Conservation (phyloP, 805 yeast species). For the Suhomyces pyralidae region DNA sequence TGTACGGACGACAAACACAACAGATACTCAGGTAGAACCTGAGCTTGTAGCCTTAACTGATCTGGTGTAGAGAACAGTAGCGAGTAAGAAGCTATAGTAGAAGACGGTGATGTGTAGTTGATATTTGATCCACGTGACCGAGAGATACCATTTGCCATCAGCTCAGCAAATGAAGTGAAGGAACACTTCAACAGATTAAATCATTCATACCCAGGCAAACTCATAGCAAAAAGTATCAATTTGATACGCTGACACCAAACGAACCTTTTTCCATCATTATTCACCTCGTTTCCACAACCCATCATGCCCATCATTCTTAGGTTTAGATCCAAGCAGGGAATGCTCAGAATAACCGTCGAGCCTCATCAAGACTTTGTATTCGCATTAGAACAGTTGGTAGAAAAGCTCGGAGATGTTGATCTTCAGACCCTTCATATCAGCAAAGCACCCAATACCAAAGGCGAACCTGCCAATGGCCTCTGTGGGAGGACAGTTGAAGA, state of each 20-base stretch:
- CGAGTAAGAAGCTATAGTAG: too few relatives aligned
- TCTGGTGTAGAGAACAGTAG: too few relatives aligned
- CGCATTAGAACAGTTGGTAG: slow-evolving; percentile 40
- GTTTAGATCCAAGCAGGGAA: slow-evolving; percentile 83
- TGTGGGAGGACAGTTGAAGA: slow-evolving; percentile 35
- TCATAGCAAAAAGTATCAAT: not conserved
- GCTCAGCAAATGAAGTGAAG: not conserved
- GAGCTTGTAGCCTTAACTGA: too few relatives aligned
- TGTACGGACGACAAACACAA: not conserved
- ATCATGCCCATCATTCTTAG: slow-evolving; percentile 44
- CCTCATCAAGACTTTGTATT: slow-evolving; percentile 40
- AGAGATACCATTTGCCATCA: not conserved
- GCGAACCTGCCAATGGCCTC: slow-evolving; percentile 38
- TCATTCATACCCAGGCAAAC: not conserved
- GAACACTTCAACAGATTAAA: not conserved
- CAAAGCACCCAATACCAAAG: slow-evolving; percentile 43
- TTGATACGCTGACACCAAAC: not conserved
- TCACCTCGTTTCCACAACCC: not conserved
- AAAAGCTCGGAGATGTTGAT: slow-evolving; percentile 19
- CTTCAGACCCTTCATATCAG: slow-evolving; percentile 37
- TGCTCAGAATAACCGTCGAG: slow-evolving; percentile 61
- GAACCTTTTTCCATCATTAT: not conserved
- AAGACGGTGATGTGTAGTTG: too few relatives aligned
- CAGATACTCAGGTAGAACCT: too few relatives aligned
- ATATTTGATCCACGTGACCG: not conserved